A percentile compares a stretch with the other conserved stretches of the same genome.
phyloP scores from a whole-genome alignment of 805 yeast genomes.

The Yarrowia sp. region DNA sequence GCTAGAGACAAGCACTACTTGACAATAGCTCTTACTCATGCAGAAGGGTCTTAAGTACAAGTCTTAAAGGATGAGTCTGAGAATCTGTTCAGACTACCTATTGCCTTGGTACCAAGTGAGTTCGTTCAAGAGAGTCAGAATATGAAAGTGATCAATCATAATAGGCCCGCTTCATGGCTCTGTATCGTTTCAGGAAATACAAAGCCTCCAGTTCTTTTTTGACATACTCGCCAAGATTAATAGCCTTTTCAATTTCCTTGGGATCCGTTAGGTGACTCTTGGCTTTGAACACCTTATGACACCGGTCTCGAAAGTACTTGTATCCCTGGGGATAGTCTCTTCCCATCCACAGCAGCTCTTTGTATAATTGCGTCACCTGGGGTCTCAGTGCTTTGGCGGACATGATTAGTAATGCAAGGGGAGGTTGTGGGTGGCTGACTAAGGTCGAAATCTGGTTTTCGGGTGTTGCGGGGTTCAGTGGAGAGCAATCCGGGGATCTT shows the following conservation, averaged over 20 bases:
- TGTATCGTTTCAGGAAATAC: constrained; percentile 38
- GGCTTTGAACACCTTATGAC: constrained; percentile 37
- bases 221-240: constrained; percentile 40
- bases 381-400: constrained; percentile 18
- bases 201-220: constrained; percentile 41
- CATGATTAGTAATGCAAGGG: neutral
- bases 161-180: constrained; percentile 39
- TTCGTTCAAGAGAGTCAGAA: too few relatives aligned
- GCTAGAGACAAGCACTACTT: too few relatives aligned
- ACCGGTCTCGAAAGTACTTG: constrained; percentile 32
- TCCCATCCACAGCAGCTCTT: constrained; percentile 41
- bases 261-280: constrained; percentile 31
- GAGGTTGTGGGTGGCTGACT: too few relatives aligned
- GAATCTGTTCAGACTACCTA: too few relatives aligned
- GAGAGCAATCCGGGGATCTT: neutral
- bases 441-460: neutral
- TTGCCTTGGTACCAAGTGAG: too few relatives aligned
- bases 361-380: constrained; percentile 38
- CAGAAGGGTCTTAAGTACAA: too few relatives aligned
- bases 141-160: constrained; percentile 28
- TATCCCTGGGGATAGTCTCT: constrained; percentile 42
- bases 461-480: neutral
- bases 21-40: too few relatives aligned
- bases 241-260: constrained; percentile 35
- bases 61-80: too few relatives aligned